phyloP scores from a whole-genome alignment of 495 filamentous ascomycete species.

The Amniculicola lignicola region DNA sequence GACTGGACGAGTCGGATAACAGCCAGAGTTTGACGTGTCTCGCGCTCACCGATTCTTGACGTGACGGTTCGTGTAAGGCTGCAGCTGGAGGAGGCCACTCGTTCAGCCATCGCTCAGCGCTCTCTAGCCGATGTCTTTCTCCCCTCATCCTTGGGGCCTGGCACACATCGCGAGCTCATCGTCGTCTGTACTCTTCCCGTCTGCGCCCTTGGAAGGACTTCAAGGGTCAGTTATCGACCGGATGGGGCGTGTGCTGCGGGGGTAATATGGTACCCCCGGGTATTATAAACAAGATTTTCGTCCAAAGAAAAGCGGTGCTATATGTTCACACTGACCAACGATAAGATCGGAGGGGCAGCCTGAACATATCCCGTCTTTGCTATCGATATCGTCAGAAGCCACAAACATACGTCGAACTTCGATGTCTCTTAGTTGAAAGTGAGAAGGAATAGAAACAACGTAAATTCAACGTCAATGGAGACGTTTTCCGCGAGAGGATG shows the following conservation, averaged over 20 bases:
- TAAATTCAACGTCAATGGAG: conserved; percentile 3
- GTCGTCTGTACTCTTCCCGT: no score
- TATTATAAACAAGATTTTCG: conserved; percentile 23
- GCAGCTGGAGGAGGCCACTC: no score
- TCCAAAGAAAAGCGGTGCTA: background rate
- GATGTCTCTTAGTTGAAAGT: background rate
- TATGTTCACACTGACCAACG: background rate
- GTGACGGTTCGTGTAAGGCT: no score
- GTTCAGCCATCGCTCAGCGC: no score
- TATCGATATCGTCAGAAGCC: background rate
- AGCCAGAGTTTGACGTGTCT: conserved; percentile 12
- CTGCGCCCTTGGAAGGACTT: no score
- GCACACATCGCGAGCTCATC: no score
- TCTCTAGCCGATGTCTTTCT: no score
- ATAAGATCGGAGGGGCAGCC: conserved; percentile 16
- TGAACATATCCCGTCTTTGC: background rate
- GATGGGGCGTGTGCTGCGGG: conserved; percentile 7
- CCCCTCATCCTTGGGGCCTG: no score
- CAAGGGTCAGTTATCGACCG: background rate
- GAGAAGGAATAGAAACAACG: conserved; percentile 8
- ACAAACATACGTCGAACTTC: background rate
- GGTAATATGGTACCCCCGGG: conserved; percentile 9
- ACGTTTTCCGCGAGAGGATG: no score
- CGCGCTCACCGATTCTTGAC: conserved; percentile 13
- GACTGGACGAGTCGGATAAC: conserved; percentile 1